Base-by-base conservation (phyloP, 176 grass and related monocot species). In the Tillandsia leiboldiana region DNA sequence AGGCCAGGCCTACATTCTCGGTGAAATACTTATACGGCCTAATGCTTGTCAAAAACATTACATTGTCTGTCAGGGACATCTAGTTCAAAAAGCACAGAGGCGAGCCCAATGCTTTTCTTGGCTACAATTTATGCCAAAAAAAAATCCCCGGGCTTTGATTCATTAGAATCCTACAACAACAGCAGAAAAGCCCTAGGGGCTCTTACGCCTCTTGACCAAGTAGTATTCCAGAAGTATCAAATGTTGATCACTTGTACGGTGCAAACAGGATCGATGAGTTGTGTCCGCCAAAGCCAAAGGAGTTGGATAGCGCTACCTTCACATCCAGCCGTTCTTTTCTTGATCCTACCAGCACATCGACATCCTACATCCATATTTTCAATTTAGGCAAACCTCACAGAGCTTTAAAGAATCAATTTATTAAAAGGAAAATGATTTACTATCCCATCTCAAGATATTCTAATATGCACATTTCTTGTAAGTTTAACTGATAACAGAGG, bases 201-300 rank as follows among this genome's bases (percentile, higher is more conserved):
- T 18, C 56, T 18, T 20, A 61, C 22, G 56, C 56, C n/a, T 61
- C 10, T 10, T 7, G 56, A 61, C 56, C 56, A 61, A 61, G 56
- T 61, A 61, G 56, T 61, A 18, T 61, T 18, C 56, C 33, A 7
- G 5, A n/a, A 57, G n/a, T 57, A 57, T 57, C 53, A 61, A 0
- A 61, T 51, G 11, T 18, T 17, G 53, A 17, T 90, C 83, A 87
- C 65, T 86, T 80, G 18, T 82, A 90, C 15, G 89, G 84, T 48
- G 94, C 87, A 69, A 99, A 90, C 69, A 99, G 84, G 64, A 99
- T 88, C 15, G 89, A 99, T 23, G 94, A 99, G 84, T 99, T 99
- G 49, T 99, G 94, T 47, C 94, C 94, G 28, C 94, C 94, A 23
- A 99, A 99, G 67, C 94, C 94, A n/a, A 93, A 99, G 24, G 94